These are phyloP conservation scores for Fusarium palustre DNA, from an alignment of 2,329 filamentous ascomycete genomes.

Conservation along the genomic window DNA sequence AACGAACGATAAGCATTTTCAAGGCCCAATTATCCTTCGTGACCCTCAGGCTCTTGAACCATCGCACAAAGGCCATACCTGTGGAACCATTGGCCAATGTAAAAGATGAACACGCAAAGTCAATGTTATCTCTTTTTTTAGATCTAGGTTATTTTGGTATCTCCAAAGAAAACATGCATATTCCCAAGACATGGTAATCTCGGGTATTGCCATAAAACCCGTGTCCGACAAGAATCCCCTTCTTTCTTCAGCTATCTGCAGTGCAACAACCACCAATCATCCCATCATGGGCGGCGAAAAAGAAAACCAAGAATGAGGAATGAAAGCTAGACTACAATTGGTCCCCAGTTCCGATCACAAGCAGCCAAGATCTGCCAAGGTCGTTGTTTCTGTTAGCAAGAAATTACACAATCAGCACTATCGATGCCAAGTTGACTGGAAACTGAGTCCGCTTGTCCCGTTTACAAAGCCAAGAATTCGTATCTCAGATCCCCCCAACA, in stretches of 20 bases:
- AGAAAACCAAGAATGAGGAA: background rate
- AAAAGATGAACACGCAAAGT: too few species aligned
- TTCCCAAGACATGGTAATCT: background rate
- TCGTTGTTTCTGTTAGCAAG: background rate
- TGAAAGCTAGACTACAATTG: background rate
- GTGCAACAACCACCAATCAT: background rate
- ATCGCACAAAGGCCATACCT: background rate
- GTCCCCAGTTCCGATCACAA: background rate
- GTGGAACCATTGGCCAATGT: background rate
- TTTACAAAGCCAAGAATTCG: background rate
- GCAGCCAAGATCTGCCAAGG: background rate
- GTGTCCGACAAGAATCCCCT: background rate
- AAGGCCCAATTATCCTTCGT: background rate
- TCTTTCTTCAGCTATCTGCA: background rate
- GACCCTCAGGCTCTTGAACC: background rate
- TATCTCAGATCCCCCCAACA: background rate
- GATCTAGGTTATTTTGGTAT: accelerated
- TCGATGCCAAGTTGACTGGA: conserved; percentile 4
- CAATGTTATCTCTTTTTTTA: background rate
- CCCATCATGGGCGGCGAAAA: background rate
- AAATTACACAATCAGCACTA: background rate
- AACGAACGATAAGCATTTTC: background rate
- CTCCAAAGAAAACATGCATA: background rate
- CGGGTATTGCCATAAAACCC: background rate
- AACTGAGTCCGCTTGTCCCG: background rate